phyloP scores from a whole-genome alignment of 225 moss, liverwort and hornwort genomes.

The Polytrichum formosum region DNA sequence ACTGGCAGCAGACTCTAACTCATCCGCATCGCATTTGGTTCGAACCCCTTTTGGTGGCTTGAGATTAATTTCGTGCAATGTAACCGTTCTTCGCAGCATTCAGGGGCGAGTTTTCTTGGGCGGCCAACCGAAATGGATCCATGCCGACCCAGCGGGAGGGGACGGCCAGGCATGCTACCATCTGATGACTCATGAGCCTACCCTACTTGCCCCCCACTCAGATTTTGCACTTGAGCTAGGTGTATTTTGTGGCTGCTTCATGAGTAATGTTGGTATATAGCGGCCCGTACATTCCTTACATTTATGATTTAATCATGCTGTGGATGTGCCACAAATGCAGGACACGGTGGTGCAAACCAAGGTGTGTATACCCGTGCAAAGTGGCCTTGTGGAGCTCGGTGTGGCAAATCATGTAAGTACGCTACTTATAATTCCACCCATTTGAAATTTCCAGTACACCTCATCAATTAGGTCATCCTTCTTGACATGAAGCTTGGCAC shows the following conservation, averaged over 20 bases:
- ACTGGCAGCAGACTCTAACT: no score
- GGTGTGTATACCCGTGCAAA: slow-evolving; percentile 67
- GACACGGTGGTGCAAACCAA: slow-evolving; percentile 59
- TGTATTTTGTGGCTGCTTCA: no score
- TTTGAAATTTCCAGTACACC: no score
- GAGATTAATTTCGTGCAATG: background rate
- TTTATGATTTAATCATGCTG: no score
- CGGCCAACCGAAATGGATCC: slow-evolving; percentile 62
- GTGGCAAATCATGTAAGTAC: slow-evolving; percentile 56
- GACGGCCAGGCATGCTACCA: slow-evolving; percentile 27
- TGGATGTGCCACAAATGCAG: slow-evolving; percentile 15
- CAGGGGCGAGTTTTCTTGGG: slow-evolving; percentile 56
- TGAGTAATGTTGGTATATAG: no score
- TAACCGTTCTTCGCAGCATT: slow-evolving; percentile 25
- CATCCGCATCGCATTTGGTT: no score
- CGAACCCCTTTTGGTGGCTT: no score
- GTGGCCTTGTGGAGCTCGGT: slow-evolving; percentile 66
- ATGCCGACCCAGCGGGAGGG: slow-evolving; percentile 46
- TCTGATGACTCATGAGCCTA: no score
- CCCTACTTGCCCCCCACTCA: background rate
- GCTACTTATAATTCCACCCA: no score
- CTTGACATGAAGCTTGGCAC: no score
- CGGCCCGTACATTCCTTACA: no score
- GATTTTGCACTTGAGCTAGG: background rate
- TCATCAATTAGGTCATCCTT: no score